phyloP scores from a whole-genome alignment of 306 rosid species.

The Astragalus membranaceus region DNA sequence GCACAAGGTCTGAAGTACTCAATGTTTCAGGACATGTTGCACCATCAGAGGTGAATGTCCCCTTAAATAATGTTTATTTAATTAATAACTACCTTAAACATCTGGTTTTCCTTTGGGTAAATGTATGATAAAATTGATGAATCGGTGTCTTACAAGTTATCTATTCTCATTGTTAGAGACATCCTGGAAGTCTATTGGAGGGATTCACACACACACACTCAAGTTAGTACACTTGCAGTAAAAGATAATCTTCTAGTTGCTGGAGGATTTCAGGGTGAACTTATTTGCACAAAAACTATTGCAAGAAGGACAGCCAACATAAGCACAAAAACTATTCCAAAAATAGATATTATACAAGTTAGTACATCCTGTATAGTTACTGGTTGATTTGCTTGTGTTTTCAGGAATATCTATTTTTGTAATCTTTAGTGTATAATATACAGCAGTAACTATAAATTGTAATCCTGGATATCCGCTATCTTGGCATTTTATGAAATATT shows the following conservation, averaged over 20 bases:
- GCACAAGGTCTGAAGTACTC: conserved; percentile 54
- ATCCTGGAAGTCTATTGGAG: conserved; percentile 74
- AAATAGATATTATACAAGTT: too few relatives aligned
- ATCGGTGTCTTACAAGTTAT: background rate
- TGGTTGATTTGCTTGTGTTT: background rate
- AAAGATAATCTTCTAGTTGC: conserved; percentile 73
- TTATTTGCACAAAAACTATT: conserved; percentile 69
- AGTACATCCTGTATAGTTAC: too few relatives aligned
- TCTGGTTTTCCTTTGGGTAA: background rate
- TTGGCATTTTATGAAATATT: background rate
- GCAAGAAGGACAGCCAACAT: too few relatives aligned
- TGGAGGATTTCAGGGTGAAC: conserved; percentile 90
- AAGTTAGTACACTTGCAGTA: conserved; percentile 76
- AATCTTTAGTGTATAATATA: background rate
- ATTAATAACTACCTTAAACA: background rate
- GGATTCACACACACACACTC: conserved; percentile 72
- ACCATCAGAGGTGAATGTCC: conserved; percentile 57
- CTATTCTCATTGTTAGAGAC: conserved; percentile 41
- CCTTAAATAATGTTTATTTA: background rate
- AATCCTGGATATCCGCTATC: background rate
- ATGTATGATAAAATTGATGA: background rate
- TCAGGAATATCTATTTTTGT: background rate
- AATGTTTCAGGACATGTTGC: conserved; percentile 74
- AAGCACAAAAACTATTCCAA: too few relatives aligned
- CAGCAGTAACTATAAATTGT: background rate